Percentiles rank a stretch among this genome's conserved stretches.
These are phyloP conservation scores for Paramecium biaurelia DNA, from an alignment of 73 alveolate species.

Conservation along the genomic window DNA sequence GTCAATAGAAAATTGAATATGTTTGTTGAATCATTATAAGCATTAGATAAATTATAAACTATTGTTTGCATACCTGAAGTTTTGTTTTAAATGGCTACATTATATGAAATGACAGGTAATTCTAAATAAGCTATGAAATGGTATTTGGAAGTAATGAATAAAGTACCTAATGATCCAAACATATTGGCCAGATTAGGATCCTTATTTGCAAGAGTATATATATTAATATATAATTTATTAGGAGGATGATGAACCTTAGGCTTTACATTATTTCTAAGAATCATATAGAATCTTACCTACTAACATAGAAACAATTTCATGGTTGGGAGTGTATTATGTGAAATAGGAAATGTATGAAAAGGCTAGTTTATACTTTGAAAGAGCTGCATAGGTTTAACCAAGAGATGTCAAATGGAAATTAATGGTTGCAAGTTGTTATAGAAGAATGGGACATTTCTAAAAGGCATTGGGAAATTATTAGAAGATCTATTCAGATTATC, in stretches of 20 bases:
- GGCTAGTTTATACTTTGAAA: slow-evolving; percentile 96
- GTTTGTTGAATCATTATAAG: slow-evolving; percentile 58
- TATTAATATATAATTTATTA: slow-evolving; percentile 21
- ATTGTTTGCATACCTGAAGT: slow-evolving; percentile 98
- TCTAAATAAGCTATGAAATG: slow-evolving; percentile 96
- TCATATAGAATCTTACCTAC: slow-evolving; percentile 89
- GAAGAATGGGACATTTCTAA: slow-evolving; percentile 57
- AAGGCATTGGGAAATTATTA: slow-evolving; percentile 67
- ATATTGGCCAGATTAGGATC: slow-evolving; percentile 91
- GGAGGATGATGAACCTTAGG: slow-evolving; percentile 83
- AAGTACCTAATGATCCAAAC: slow-evolving; percentile 94
- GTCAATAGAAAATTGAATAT: slow-evolving; percentile 74
- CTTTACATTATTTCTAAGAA: slow-evolving; percentile 98
- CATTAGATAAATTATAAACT: slow-evolving; percentile 94
- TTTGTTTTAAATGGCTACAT: slow-evolving; percentile 92
- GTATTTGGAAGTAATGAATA: slow-evolving; percentile 89
- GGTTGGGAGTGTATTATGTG: slow-evolving; percentile 95
- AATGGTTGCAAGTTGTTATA: slow-evolving; percentile 97
- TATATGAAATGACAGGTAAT: slow-evolving; percentile 94
- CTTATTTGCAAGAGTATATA: slow-evolving; percentile 86
- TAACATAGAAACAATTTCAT: slow-evolving; percentile 91
- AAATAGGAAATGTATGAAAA: slow-evolving; percentile 93
- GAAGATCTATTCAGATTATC: slow-evolving; percentile 85
- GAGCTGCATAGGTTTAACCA: slow-evolving; percentile 98
- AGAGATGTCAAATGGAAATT: slow-evolving; percentile 95